Evolutionary conservation across 2,329 filamentous ascomycete species (phyloP), one percentile per base, ranked within the genome.

Genomic region (Aspergillus sp.): DNA sequence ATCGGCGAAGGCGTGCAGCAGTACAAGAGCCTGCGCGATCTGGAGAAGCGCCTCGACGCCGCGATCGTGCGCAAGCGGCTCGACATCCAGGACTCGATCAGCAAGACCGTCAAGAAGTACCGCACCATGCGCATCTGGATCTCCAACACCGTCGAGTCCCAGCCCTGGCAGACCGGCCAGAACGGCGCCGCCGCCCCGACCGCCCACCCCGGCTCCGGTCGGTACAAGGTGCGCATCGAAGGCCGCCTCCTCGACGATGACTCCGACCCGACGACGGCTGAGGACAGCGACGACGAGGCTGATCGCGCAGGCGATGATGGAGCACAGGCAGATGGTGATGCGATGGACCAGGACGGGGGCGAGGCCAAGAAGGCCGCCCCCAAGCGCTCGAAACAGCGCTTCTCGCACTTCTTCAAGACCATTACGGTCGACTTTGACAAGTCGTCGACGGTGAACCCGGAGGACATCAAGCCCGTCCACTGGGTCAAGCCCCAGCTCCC

Each of bases 111-210:
- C 55, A 94, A 90, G 83, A 84, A 89, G 60, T 88, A 87, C 71
- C 89, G 88, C 67, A 96, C 91, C 2, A 79, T 99, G 72, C 88
- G 93, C 57, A 83, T 99, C 58, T 97, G 91, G 91, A 87, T 99
- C 64, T 92, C 86, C 65, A 99, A 99, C 73, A 96, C 91, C 1
- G 91, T 88, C 31, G 91, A 97, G 71, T 90, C 94, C 66, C 94
- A 99, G 74, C 87, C 88, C 29, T 97, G 94, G 94, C 94, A 99
- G 61, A 87, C 94, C 59, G 91, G 95, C 67, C 92, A 96, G 65
- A 86, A 85, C 49, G 88, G 90, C 2, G 88, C 5, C 34, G 34
- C 87, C 2, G 62, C 56, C 32, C 50, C 62, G 5, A 65, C 65
- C 31, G 64, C 57, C 10, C 70, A 65, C 47, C 67, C 70, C 29